These are phyloP conservation scores for Chrysosporium queenslandicum DNA, from an alignment of 2,329 filamentous ascomycete genomes.

Conservation along the genomic window DNA sequence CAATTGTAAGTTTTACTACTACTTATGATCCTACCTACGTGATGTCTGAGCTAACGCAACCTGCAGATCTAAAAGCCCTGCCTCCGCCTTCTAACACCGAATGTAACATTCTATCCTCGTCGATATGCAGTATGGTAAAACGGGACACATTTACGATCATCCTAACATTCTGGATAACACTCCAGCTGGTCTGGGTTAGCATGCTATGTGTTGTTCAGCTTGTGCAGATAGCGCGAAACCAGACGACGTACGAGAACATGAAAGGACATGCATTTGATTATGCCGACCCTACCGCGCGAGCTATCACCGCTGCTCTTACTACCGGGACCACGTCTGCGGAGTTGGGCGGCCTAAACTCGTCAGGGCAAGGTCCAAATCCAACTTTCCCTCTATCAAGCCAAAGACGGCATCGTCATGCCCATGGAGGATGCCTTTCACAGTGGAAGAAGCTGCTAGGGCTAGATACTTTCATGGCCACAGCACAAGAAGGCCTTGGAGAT, in stretches of 20 bases:
- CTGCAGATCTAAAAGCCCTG: constrained; percentile 53
- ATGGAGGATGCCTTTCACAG: constrained; percentile 59
- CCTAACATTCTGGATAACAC: constrained; percentile 63
- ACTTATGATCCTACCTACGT: neutral
- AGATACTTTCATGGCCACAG: constrained; percentile 87
- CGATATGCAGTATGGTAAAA: constrained; percentile 65
- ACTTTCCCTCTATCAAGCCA: constrained; percentile 40
- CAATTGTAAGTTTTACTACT: constrained; percentile 48
- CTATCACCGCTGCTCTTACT: constrained; percentile 58
- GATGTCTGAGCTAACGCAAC: constrained; percentile 6
- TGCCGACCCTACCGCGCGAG: constrained; percentile 44
- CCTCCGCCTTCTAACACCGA: constrained; percentile 40
- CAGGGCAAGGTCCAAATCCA: constrained; percentile 55
- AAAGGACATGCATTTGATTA: constrained; percentile 57
- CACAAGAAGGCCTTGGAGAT: constrained; percentile 58
- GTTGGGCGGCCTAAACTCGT: constrained; percentile 58
- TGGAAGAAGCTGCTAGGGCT: constrained; percentile 81
- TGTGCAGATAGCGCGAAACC: constrained; percentile 78
- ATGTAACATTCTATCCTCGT: constrained; percentile 68
- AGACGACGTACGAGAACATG: constrained; percentile 98
- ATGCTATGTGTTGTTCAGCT: constrained; percentile 95
- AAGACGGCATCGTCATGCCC: constrained; percentile 41
- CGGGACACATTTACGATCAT: constrained; percentile 77
- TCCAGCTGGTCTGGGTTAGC: constrained; percentile 91
- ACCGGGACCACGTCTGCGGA: constrained; percentile 57